These are phyloP conservation scores for Mortierella sp. DNA, from an alignment of 371 early-diverging fungal genomes.

Conservation along the genomic window DNA sequence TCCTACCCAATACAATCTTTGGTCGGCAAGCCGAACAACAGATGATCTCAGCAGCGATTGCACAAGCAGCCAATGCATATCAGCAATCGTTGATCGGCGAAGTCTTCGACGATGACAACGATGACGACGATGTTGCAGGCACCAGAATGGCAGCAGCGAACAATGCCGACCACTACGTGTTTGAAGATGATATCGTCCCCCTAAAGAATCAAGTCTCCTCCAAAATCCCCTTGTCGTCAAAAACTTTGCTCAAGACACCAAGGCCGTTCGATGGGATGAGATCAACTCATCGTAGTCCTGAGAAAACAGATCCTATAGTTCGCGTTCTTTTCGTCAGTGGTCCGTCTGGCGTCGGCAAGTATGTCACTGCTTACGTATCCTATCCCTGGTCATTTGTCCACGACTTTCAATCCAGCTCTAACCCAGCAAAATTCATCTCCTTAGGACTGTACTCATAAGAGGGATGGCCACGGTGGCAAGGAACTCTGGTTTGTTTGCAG, in stretches of 20 bases:
- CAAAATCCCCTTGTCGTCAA: conserved; percentile 41
- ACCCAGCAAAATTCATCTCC: not conserved
- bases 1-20: conserved; percentile 63
- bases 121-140: conserved; percentile 4
- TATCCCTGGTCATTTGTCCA: no score
- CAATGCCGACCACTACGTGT: conserved; percentile 32
- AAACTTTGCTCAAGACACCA: conserved; percentile 23
- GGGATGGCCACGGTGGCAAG: conserved; percentile 39
- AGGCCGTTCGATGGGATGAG: conserved; percentile 42
- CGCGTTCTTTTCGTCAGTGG: conserved; percentile 50
- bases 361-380: conserved; percentile 9
- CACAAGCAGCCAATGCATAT: conserved; percentile 39
- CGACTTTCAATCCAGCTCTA: no score
- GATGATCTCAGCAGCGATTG: conserved; percentile 42
- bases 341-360: conserved; percentile 52
- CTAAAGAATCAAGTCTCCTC: conserved; percentile 19
- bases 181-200: conserved; percentile 52
- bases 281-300: conserved; percentile 20
- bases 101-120: not conserved
- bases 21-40: conserved; percentile 55
- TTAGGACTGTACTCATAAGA: conserved; percentile 36
- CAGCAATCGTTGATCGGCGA: conserved; percentile 31
- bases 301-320: conserved; percentile 29
- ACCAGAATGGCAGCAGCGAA: conserved; percentile 9
- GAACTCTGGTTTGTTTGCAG: conserved; percentile 46